Conservation (phyloP, 2,329 filamentous ascomycete genomes). For the Claviceps capensis region DNA sequence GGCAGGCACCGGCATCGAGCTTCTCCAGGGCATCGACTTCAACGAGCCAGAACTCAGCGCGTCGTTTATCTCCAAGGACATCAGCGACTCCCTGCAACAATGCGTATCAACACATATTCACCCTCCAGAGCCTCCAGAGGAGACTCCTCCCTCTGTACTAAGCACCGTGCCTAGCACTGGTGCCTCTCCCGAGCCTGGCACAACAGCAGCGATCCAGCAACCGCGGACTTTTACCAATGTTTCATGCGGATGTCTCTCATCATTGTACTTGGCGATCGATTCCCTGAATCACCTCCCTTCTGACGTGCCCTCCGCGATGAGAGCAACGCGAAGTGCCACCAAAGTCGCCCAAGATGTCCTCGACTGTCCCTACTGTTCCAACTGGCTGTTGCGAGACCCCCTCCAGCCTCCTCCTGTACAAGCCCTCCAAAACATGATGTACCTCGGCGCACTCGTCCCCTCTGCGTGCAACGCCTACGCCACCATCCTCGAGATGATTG, state of each 20-base stretch:
- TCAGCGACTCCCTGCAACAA: conserved; percentile 14
- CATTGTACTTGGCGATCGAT: conserved; percentile 36
- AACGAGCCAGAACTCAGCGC: conserved; percentile 16
- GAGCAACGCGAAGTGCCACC: conserved; percentile 32
- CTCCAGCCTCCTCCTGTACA: conserved; percentile 28
- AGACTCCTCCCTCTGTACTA: conserved; percentile 10
- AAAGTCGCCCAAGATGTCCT: conserved; percentile 37
- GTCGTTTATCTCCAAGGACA: conserved; percentile 16
- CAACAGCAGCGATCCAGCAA: background rate
- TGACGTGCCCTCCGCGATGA: conserved; percentile 32
- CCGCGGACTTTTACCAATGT: conserved; percentile 15
- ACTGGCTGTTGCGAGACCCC: conserved; percentile 21
- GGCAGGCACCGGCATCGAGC: conserved; percentile 13
- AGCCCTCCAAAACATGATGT: conserved; percentile 44
- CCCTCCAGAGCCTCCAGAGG: conserved; percentile 7
- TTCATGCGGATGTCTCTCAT: conserved; percentile 34
- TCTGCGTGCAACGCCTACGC: conserved; percentile 20
- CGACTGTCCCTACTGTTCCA: conserved; percentile 35
- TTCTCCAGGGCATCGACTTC: conserved; percentile 20
- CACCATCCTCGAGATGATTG: conserved; percentile 37
- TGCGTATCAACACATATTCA: conserved; percentile 13
- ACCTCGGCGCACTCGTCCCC: conserved; percentile 42
- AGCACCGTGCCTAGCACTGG: conserved; percentile 11
- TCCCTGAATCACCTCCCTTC: conserved; percentile 32
- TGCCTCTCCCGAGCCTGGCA: conserved; percentile 7